A percentile compares a stretch with the other conserved stretches of the same genome.
Evolutionary conservation across 78 protist species (phyloP).

Genomic region (Speleostelium caveatum): DNA sequence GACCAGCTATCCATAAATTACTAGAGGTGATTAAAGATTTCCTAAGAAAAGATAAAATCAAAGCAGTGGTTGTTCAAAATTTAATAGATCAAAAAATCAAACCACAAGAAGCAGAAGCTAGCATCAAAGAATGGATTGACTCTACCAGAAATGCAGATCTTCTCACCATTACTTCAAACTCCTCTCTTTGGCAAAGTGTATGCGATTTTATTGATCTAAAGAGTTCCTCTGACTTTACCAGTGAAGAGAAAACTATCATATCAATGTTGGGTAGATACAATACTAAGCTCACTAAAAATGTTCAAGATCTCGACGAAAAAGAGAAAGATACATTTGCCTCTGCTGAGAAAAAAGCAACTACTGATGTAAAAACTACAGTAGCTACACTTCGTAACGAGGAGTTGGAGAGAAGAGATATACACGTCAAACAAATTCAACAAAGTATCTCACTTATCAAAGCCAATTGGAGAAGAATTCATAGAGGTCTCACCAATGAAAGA

Average conservation of each 20-base stretch:
- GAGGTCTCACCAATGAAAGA: constrained; percentile 60
- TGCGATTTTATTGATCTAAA: constrained; percentile 28
- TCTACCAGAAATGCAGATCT: constrained; percentile 30
- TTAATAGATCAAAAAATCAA: background rate
- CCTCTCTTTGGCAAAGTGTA: constrained; percentile 38
- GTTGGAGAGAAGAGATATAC: constrained; percentile 16
- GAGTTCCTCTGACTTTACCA: background rate
- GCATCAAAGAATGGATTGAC: constrained; percentile 45
- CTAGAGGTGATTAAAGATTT: too few species aligned
- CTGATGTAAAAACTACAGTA: constrained; percentile 21
- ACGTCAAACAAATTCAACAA: background rate
- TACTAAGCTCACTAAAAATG: constrained; percentile 24
- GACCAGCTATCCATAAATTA: too few species aligned
- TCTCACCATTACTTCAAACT: constrained; percentile 22
- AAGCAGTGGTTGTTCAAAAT: background rate
- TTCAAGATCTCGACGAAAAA: constrained; percentile 28
- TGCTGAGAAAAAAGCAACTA: constrained; percentile 51
- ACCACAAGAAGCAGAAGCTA: too few species aligned
- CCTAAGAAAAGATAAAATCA: too few species aligned
- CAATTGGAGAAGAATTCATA: constrained; percentile 25
- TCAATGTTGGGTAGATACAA: constrained; percentile 12
- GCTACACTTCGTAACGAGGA: constrained; percentile 11
- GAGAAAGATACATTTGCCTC: constrained; percentile 41
- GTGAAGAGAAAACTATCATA: constrained; percentile 13
- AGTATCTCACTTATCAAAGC: background rate